phyloP scores from a whole-genome alignment of 352 stramenopile species.

The Pythium aristosporum region DNA sequence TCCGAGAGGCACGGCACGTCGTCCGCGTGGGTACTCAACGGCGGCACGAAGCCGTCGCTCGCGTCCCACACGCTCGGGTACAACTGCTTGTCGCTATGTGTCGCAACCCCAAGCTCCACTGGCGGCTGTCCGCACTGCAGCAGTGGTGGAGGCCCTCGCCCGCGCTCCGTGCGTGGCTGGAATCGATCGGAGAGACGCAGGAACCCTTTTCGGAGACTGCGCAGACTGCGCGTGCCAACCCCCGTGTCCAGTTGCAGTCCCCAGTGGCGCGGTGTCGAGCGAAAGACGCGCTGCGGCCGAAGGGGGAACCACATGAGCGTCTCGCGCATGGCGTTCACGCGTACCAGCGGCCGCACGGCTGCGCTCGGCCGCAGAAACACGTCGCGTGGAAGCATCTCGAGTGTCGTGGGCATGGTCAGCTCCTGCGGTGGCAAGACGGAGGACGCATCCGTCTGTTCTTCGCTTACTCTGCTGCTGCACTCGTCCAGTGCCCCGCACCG shows the following conservation, averaged over 20 bases:
- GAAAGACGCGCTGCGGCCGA: constrained; percentile 50
- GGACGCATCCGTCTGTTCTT: neutral
- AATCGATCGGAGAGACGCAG: constrained; percentile 25
- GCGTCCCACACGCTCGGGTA: constrained; percentile 51
- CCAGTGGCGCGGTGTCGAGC: constrained; percentile 39
- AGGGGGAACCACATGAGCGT: constrained; percentile 49
- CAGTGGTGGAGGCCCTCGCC: constrained; percentile 23
- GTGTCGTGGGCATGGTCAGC: constrained; percentile 27
- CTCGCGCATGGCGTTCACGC: constrained; percentile 38
- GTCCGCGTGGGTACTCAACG: constrained; percentile 31
- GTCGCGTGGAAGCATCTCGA: constrained; percentile 46
- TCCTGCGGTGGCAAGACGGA: constrained; percentile 1
- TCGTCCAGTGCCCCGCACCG: constrained; percentile 51
- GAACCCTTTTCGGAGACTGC: constrained; percentile 23
- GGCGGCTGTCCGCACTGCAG: constrained; percentile 11
- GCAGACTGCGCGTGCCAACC: constrained; percentile 43
- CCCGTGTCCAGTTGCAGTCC: constrained; percentile 32
- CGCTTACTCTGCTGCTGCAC: constrained; percentile 16
- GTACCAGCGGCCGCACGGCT: constrained; percentile 47
- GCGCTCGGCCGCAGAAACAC: constrained; percentile 53
- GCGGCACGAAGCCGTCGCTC: constrained; percentile 31
- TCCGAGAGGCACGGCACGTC: constrained; percentile 65
- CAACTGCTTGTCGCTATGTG: neutral
- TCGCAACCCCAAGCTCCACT: neutral
- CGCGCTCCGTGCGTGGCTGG: constrained; percentile 28